Percentiles rank a stretch among this genome's conserved stretches.
phyloP scores from a whole-genome alignment of 805 yeast genomes.

The Danielia oregonensis region DNA sequence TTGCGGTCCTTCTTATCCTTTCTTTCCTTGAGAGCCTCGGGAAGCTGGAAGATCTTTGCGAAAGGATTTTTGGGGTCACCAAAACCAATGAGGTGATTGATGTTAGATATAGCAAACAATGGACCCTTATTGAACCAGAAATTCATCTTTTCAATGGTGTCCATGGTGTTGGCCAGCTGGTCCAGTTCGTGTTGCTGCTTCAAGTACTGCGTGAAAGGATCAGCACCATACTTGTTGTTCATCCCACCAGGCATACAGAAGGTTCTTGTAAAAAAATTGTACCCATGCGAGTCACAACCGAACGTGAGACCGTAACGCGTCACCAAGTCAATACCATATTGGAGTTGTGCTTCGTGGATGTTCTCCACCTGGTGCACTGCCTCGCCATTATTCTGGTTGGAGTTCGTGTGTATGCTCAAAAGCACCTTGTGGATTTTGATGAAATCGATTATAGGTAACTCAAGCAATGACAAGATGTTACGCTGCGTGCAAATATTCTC shows the following conservation, averaged over 20 bases:
- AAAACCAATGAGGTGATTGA: slow-evolving; percentile 71
- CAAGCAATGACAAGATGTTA: slow-evolving; percentile 54
- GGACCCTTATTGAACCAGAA: slow-evolving; percentile 79
- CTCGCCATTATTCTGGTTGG: slow-evolving; percentile 6
- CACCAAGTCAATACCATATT: slow-evolving; percentile 57
- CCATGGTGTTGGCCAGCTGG: slow-evolving; percentile 26
- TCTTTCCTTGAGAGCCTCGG: slow-evolving; percentile 68
- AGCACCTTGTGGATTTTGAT: slow-evolving; percentile 67
- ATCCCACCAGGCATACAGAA: slow-evolving; percentile 30
- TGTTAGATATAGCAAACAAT: slow-evolving; percentile 71
- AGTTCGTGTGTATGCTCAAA: slow-evolving; percentile 42
- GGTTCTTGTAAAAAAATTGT: slow-evolving; percentile 53
- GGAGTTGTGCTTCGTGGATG: slow-evolving; percentile 43
- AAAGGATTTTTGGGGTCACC: slow-evolving; percentile 75
- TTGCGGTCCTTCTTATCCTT: slow-evolving; percentile 69
- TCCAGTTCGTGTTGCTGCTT: slow-evolving; percentile 23
- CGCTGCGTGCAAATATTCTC: slow-evolving; percentile 72
- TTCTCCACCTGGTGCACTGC: slow-evolving; percentile 16
- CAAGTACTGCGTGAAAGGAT: slow-evolving; percentile 20
- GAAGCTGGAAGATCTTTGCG: slow-evolving; percentile 67
- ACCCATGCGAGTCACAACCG: slow-evolving; percentile 63
- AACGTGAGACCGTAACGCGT: slow-evolving; percentile 62
- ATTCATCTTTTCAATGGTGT: slow-evolving; percentile 44
- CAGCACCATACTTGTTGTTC: slow-evolving; percentile 26
- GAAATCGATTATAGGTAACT: slow-evolving; percentile 57